Conservation (phyloP, 1,284 basidiomycete genomes). For the Anthracocystis setariae region DNA sequence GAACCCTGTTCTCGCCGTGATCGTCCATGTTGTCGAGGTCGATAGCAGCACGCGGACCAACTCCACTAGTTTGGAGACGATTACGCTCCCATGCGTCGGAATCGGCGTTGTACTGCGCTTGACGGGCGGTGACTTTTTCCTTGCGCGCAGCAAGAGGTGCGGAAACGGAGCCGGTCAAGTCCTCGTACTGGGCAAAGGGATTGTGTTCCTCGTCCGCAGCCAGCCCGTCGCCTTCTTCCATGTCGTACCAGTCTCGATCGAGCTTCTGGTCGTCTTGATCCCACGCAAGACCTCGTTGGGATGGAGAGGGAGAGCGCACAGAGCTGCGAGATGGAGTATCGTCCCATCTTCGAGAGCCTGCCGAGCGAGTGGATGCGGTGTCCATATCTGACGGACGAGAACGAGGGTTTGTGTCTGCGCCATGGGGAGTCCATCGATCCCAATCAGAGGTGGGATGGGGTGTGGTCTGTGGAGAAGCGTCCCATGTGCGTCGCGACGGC, state of each 20-base stretch:
- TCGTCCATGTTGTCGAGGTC: slow-evolving; percentile 80
- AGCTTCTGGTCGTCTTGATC: slow-evolving; percentile 56
- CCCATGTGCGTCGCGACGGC: slow-evolving; percentile 40
- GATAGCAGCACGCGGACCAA: slow-evolving; percentile 80
- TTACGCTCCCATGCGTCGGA: slow-evolving; percentile 99
- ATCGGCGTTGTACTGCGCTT: slow-evolving; percentile 78
- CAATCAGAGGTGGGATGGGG: neutral
- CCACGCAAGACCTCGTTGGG: slow-evolving; percentile 53
- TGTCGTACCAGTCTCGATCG: slow-evolving; percentile 64
- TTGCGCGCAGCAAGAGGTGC: slow-evolving; percentile 41
- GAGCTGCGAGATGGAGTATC: slow-evolving; percentile 32
- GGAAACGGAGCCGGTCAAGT: slow-evolving; percentile 72
- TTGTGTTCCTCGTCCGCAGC: slow-evolving; percentile 84
- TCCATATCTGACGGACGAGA: slow-evolving; percentile 5
- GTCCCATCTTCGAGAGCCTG: slow-evolving; percentile 47
- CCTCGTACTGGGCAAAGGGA: slow-evolving; percentile 84
- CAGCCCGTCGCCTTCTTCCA: slow-evolving; percentile 63
- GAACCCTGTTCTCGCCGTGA: slow-evolving; percentile 95
- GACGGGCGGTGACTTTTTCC: slow-evolving; percentile 65
- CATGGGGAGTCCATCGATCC: slow-evolving; percentile 23
- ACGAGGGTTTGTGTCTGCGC: neutral
- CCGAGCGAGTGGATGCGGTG: slow-evolving; percentile 24
- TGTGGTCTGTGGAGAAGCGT: slow-evolving; percentile 38
- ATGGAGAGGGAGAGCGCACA: slow-evolving; percentile 27
- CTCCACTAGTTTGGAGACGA: slow-evolving; percentile 93